These are phyloP conservation scores for Cytospora schulzeri DNA, from an alignment of 2,329 filamentous ascomycete species.

Conservation along the genomic window DNA sequence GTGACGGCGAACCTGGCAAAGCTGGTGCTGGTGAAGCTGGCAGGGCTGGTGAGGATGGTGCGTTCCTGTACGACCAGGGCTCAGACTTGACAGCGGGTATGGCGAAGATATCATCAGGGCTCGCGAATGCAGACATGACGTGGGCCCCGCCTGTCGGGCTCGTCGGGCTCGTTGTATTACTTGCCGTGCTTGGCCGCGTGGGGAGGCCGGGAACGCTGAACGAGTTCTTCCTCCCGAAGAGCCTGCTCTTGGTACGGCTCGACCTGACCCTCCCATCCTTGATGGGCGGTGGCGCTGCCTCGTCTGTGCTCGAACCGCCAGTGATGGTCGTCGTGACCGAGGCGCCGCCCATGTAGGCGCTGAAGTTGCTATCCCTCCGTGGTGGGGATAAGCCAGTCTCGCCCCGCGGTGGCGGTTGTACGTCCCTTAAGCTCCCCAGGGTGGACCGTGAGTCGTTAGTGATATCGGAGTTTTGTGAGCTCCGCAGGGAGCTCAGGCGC, in stretches of 20 bases:
- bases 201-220: constrained; percentile 24
- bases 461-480: constrained; percentile 15
- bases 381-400: neutral
- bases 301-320: neutral
- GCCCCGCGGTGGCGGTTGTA: neutral
- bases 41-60: neutral
- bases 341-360: constrained; percentile 6
- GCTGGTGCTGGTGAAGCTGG: no score
- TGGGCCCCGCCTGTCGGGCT: neutral
- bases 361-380: constrained; percentile 1
- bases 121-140: constrained; percentile 5
- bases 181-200: constrained; percentile 5
- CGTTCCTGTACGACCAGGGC: neutral
- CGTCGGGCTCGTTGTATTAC: neutral
- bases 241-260: constrained; percentile 6
- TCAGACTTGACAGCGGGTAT: neutral
- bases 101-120: constrained; percentile 2
- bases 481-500: constrained; percentile 21
- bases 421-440: constrained; percentile 20
- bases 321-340: constrained; percentile 19
- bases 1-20: no score
- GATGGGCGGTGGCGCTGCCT: neutral
- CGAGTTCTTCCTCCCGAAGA: constrained; percentile 24
- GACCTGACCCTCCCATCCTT: neutral
- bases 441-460: constrained; percentile 21